Evolutionary conservation across 345 rosid species (phyloP), one percentile per base, ranked within the genome.

Genomic region (Cardamine resedifolia): DNA sequence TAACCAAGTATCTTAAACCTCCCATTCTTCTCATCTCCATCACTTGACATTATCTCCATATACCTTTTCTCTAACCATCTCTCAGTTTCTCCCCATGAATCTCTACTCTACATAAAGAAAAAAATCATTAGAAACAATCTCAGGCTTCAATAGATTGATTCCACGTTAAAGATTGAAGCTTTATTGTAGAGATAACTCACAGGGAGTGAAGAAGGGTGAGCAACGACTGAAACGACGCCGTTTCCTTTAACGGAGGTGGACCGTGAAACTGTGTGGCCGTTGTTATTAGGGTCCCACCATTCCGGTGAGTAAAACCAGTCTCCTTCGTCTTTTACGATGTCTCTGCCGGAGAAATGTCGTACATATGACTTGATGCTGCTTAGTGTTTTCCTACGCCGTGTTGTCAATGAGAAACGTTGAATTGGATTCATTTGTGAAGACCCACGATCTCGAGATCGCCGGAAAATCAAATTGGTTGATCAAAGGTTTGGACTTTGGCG

Each of bases 301-400:
- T 94, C 98, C 48, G 86, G 77, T 5, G 90, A 82, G 82, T 89
- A 88, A 68, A 55, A 45, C 97, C 96, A 91, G 78, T 91, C 93
- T 52, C 97, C 98, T 77, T 94, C 97, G 77, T 94, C 98, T 48
- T 77, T 75, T 11, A 80, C 12, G 47, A 28, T 70, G 24, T 81
- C 78, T 21, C 88, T 79, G 15, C 88, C 82, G 70, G 79, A 78
- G 63, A 85, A 69, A 51, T 79, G 77, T 41, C 94, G 84, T 68
- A 52, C 43, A 44, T 63, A 70, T 69, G 78, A 78, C 23, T 65
- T 63, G 9, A 71, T 30, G 75, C 61, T 75, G 67, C 60, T 47
- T 15, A 66, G 24, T 5, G 11, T 38, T 49, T 21, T 65, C 5
- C 18, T 10, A 51, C 44, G 56, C 48, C 21, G 48, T 20, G 64